Evolutionary conservation across 2,329 filamentous ascomycete species (phyloP).

Genomic region (Verticillium isaacii): DNA sequence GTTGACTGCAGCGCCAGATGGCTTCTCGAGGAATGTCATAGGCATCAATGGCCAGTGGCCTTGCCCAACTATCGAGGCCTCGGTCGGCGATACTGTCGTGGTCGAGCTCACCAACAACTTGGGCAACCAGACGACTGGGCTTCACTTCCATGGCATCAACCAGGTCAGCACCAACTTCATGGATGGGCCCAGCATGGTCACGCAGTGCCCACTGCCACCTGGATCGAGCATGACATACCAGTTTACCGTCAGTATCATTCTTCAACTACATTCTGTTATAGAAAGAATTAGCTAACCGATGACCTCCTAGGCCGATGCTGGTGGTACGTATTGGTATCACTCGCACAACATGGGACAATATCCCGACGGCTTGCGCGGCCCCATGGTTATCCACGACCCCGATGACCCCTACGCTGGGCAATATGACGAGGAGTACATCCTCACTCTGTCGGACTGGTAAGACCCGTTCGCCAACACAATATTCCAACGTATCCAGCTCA

Average conservation of each 20-base stretch:
- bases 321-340: slow-evolving; percentile 52
- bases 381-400: slow-evolving; percentile 56
- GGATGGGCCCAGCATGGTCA: slow-evolving; percentile 53
- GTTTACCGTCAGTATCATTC: slow-evolving; percentile 33
- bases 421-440: slow-evolving; percentile 54
- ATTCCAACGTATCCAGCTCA: neutral
- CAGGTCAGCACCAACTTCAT: slow-evolving; percentile 48
- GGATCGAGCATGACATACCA: slow-evolving; percentile 48
- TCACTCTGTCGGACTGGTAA: slow-evolving; percentile 35
- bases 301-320: slow-evolving; percentile 25
- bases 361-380: slow-evolving; percentile 60
- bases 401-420: slow-evolving; percentile 44
- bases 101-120: slow-evolving; percentile 46
- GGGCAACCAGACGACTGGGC: slow-evolving; percentile 45
- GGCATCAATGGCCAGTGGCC: slow-evolving; percentile 61
- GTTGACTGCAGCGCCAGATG: slow-evolving; percentile 32
- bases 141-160: slow-evolving; percentile 57
- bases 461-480: neutral
- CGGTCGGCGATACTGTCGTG: slow-evolving; percentile 43
- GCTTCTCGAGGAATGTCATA: slow-evolving; percentile 28
- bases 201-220: slow-evolving; percentile 50
- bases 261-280: neutral
- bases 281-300: neutral
- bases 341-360: slow-evolving; percentile 62
- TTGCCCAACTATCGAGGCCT: slow-evolving; percentile 49